Evolutionary conservation across 2,329 filamentous ascomycete species (phyloP), one percentile per base, ranked within the genome.

Genomic region (Colletotrichum nymphaeae): DNA sequence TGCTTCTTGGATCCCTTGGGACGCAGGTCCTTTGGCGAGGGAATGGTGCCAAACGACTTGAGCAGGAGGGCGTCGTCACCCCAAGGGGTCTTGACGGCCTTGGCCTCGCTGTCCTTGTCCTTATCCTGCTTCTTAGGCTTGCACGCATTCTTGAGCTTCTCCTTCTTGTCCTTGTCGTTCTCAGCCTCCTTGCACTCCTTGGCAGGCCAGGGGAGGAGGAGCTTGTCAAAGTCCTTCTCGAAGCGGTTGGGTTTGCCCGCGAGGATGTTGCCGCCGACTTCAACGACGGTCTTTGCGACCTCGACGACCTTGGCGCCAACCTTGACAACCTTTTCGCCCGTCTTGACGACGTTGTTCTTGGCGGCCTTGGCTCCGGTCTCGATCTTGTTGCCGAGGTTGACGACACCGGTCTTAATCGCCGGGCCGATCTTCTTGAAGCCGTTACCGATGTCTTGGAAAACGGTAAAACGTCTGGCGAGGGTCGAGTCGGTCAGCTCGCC

Each of bases 111-210:
- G 19, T 49, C 42, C 42, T 49, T 49, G 42, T 49, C 42, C 19
- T 49, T 49, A 19, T 49, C 42, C 42, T 49, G 42, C 42, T 49
- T 49, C 57, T 60, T 28, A 19, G 57, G 57, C 32, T 60, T 60
- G 57, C 57, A 60, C 16, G 57, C 57, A 5, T 60, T 32, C 24
- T 60, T 60, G 24, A 60, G n/a, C 57, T 28, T 60, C 30, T 60
- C 57, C 57, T 60, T 32, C 28, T 32, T 22, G 19, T 49, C 42
- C 42, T 49, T 49, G 42, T 49, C 42, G 19, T 49, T 49, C 42
- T 49, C 42, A 19, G 42, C 42, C 42, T 11, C 42, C 32, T 60
- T 37, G 28, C 57, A 60, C 30, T 60, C 24, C 57, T 28, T 28
- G 57, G 57, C 24, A 5, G 57, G 57, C 28, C 24, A 37, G n/a